Evolutionary conservation across 2,329 filamentous ascomycete species (phyloP).

Genomic region (Diplocarpon rosae): DNA sequence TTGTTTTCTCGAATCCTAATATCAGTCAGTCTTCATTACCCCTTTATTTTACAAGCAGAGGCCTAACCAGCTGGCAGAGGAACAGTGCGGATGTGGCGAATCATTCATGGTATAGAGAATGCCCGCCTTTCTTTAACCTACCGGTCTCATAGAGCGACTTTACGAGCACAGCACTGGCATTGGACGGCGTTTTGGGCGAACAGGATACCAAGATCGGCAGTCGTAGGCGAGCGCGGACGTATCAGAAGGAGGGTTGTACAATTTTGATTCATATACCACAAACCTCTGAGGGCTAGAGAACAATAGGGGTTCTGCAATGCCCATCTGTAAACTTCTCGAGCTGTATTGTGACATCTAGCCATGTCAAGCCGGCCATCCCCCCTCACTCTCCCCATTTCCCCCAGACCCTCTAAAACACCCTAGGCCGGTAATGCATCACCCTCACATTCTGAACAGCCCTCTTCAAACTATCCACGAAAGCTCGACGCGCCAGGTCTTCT

Average conservation of each 20-base stretch:
- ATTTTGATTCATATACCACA: not conserved
- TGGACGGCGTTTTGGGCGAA: slow-evolving; percentile 20
- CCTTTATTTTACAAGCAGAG: not conserved
- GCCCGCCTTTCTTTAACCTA: slow-evolving; percentile 10
- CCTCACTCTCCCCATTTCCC: not conserved
- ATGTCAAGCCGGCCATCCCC: not conserved
- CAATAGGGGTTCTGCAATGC: not conserved
- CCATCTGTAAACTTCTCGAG: not conserved
- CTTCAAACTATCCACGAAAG: slow-evolving; percentile 42
- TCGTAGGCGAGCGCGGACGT: slow-evolving; percentile 6
- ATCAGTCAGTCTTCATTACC: slow-evolving; percentile 62
- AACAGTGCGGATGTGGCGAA: slow-evolving; percentile 91
- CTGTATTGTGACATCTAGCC: no score
- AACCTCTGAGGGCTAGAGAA: no score
- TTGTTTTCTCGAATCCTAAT: slow-evolving; percentile 94
- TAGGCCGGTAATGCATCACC: slow-evolving; percentile 50
- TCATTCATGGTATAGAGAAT: slow-evolving; percentile 88
- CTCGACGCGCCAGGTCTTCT: slow-evolving; percentile 51
- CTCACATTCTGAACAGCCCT: slow-evolving; percentile 40
- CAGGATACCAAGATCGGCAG: slow-evolving; percentile 19
- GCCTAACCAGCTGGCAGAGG: slow-evolving; percentile 49
- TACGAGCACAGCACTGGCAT: slow-evolving; percentile 21
- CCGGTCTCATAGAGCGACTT: slow-evolving; percentile 4
- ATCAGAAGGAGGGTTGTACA: slow-evolving; percentile 8
- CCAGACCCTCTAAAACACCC: slow-evolving; percentile 31